A percentile compares a stretch with the other conserved stretches of the same genome.
Conservation (phyloP, 768 basidiomycete genomes). For the Tricholoma sp. region DNA sequence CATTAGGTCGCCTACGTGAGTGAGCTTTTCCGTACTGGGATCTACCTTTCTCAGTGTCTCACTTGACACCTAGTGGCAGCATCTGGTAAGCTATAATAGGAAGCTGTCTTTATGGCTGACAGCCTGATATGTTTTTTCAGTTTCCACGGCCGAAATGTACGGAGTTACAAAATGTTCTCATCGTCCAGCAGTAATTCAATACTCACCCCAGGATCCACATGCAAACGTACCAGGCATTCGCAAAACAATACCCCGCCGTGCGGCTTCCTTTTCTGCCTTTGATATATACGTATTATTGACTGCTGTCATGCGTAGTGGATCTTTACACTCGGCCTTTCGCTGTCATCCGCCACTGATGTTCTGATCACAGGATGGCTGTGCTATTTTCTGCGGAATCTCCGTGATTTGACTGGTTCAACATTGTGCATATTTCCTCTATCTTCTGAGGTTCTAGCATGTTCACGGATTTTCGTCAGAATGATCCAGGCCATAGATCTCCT, state of each 20-base stretch:
- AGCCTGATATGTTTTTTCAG: slow-evolving; percentile 1
- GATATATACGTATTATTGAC: background rate
- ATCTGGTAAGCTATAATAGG: slow-evolving; percentile 9
- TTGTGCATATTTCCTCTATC: slow-evolving; percentile 15
- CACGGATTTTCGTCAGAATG: slow-evolving; percentile 20
- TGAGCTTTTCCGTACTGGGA: background rate
- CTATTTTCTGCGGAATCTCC: slow-evolving; percentile 28
- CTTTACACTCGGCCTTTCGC: slow-evolving; percentile 36
- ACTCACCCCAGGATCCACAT: slow-evolving; percentile 10
- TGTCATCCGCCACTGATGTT: slow-evolving; percentile 34
- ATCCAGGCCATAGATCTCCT: slow-evolving; percentile 32
- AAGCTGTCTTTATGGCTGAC: too few species aligned
- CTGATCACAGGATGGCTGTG: slow-evolving; percentile 33
- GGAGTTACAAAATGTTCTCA: background rate
- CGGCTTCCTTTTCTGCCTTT: background rate
- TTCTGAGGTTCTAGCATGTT: background rate
- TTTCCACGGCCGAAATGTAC: slow-evolving; percentile 21
- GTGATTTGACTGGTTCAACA: slow-evolving; percentile 20
- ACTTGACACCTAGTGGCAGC: slow-evolving; percentile 14
- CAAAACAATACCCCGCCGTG: slow-evolving; percentile 16
- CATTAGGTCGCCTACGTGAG: slow-evolving; percentile 18
- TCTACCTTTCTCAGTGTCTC: background rate
- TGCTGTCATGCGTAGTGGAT: slow-evolving; percentile 26
- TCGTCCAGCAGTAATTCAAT: background rate
- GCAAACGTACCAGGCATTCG: slow-evolving; percentile 12